Conservation (phyloP, 1,284 basidiomycete species). For the Microbotryum scabiosae region DNA sequence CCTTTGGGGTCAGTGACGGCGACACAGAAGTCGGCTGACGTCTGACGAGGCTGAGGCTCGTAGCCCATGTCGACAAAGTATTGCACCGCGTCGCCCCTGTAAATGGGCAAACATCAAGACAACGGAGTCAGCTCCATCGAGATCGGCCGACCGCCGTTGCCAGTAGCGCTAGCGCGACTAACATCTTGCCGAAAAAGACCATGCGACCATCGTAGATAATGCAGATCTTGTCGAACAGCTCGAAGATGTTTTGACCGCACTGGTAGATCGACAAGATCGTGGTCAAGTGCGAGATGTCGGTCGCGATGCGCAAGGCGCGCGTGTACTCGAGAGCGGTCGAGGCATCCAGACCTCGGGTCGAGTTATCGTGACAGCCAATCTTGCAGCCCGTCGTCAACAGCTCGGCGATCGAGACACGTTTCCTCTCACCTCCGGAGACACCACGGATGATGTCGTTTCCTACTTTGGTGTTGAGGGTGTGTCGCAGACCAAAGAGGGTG, state of each 20-base stretch:
- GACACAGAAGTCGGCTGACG: constrained; percentile 49
- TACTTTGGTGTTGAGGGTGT: constrained; percentile 53
- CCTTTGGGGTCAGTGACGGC: constrained; percentile 44
- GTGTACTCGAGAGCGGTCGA: constrained; percentile 52
- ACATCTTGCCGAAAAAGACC: constrained; percentile 38
- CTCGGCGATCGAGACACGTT: constrained; percentile 53
- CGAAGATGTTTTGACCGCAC: constrained; percentile 52
- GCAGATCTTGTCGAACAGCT: constrained; percentile 52
- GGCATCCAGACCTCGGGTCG: constrained; percentile 65
- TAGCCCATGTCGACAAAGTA: constrained; percentile 76
- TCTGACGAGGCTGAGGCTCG: constrained; percentile 57
- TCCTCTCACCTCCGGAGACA: constrained; percentile 49
- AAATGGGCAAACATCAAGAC: constrained; percentile 50
- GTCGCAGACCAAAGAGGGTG: constrained; percentile 39
- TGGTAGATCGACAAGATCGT: constrained; percentile 47
- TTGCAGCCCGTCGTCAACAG: constrained; percentile 13
- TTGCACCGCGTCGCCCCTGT: constrained; percentile 59
- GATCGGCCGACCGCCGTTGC: too few species aligned
- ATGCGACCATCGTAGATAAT: constrained; percentile 64
- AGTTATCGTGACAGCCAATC: constrained; percentile 41
- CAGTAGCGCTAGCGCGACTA: too few species aligned
- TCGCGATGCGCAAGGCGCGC: constrained; percentile 42
- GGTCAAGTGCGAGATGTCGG: constrained; percentile 36
- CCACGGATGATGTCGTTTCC: constrained; percentile 52
- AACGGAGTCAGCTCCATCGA: neutral